phyloP scores from a whole-genome alignment of 345 rosid species.

The Noccaea bulbosa region DNA sequence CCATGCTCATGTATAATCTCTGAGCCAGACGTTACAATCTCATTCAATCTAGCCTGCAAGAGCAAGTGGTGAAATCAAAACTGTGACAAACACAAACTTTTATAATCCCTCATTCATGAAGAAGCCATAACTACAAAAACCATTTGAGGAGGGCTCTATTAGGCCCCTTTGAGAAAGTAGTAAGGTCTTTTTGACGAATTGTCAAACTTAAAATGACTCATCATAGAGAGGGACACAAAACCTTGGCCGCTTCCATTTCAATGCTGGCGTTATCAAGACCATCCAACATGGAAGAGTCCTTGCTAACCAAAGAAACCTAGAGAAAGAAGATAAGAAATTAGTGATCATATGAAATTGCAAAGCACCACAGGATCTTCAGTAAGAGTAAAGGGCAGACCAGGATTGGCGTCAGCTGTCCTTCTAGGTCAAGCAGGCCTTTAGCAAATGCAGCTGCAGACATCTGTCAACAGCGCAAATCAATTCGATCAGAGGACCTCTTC shows the following conservation, averaged over 20 bases:
- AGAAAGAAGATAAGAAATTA: constrained; percentile 37
- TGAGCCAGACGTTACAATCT: constrained; percentile 69
- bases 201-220: neutral
- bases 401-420: constrained; percentile 98
- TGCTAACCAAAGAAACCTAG: constrained; percentile 99
- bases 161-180: constrained; percentile 1
- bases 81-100: neutral
- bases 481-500: neutral
- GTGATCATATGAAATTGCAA: constrained; percentile 5
- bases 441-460: constrained; percentile 99
- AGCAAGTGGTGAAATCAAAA: constrained; percentile 17
- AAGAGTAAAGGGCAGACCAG: constrained; percentile 59
- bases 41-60: constrained; percentile 86
- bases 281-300: constrained; percentile 99
- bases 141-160: constrained; percentile 4
- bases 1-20: constrained; percentile 51
- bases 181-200: constrained; percentile 5
- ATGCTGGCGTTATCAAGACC: constrained; percentile 96
- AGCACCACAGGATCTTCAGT: constrained; percentile 25
- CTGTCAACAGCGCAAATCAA: constrained; percentile 51
- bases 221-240: constrained; percentile 45
- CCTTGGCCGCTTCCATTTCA: constrained; percentile 99
- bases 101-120: neutral
- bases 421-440: constrained; percentile 98
- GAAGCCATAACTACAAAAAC: constrained; percentile 6